Percentiles rank a stretch among this genome's conserved stretches.
These are phyloP conservation scores for Yarrowia alimentaria DNA, from an alignment of 805 yeast genomes.

Conservation along the genomic window DNA sequence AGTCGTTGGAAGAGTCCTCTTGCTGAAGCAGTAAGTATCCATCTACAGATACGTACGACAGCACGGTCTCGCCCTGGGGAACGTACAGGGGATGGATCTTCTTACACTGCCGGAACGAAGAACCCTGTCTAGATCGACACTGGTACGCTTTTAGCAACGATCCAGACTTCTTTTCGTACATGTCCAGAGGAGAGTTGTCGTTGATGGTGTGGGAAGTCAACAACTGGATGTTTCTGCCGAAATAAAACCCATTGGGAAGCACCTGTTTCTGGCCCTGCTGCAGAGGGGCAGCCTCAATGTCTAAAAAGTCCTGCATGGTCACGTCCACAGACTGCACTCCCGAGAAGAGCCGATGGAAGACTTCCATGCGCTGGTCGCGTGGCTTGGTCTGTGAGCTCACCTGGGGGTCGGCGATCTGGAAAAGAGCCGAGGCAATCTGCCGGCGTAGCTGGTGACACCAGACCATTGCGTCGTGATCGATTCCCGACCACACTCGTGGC, in stretches of 20 bases:
- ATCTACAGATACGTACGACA: constrained; percentile 6
- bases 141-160: constrained; percentile 6
- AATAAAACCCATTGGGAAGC: constrained; percentile 17
- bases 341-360: constrained; percentile 49
- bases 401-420: constrained; percentile 56
- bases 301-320: constrained; percentile 15
- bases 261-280: constrained; percentile 22
- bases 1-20: background rate
- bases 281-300: constrained; percentile 27
- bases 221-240: constrained; percentile 29
- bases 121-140: constrained; percentile 14
- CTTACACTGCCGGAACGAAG: constrained; percentile 14
- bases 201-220: constrained; percentile 24
- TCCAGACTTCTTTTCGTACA: constrained; percentile 10
- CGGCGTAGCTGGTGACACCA: constrained; percentile 91
- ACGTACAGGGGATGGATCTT: constrained; percentile 2
- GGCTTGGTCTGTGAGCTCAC: constrained; percentile 49
- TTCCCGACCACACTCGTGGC: constrained; percentile 89
- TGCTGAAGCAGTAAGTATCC: background rate
- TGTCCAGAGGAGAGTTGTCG: background rate
- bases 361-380: constrained; percentile 55
- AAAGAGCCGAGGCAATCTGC: constrained; percentile 55
- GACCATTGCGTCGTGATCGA: constrained; percentile 91
- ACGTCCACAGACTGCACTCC: constrained; percentile 35
- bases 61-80: background rate